Conservation (phyloP, 106 monocot genomes). For the Allium cepa region DNA sequence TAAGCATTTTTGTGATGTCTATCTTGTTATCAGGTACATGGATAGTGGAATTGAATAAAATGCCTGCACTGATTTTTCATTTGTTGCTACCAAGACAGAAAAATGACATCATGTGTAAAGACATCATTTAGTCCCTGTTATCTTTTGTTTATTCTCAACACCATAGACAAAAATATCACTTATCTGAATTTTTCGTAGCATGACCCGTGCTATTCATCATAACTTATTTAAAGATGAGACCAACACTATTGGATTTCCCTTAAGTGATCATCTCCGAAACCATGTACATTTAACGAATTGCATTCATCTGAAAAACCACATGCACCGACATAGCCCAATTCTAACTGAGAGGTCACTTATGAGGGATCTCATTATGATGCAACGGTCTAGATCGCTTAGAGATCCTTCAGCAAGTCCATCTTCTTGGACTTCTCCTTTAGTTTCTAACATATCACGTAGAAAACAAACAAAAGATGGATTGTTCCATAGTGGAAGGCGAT, state of each 20-base stretch:
- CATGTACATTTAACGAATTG: conserved; percentile 94
- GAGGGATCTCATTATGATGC: conserved; percentile 69
- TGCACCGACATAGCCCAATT: conserved; percentile 49
- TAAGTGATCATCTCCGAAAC: conserved; percentile 48
- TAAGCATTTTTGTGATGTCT: background rate
- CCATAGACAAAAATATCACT: background rate
- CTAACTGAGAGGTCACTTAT: conserved; percentile 54
- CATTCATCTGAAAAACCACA: conserved; percentile 81
- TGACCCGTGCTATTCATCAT: conserved; percentile 7
- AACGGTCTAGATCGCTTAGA: conserved; percentile 75
- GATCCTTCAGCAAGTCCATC: conserved; percentile 84
- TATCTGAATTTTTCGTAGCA: background rate
- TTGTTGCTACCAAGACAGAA: background rate
- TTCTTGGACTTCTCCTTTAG: conserved; percentile 56
- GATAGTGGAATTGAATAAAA: background rate
- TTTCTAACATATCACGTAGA: conserved; percentile 6
- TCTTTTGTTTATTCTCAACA: background rate
- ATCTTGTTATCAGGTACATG: background rate
- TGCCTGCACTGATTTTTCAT: background rate
- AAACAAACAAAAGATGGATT: conserved; percentile 18
- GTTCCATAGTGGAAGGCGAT: conserved; percentile 34
- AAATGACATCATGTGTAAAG: background rate
- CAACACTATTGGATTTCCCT: conserved; percentile 7
- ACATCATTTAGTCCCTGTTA: background rate
- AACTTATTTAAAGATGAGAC: conserved; percentile 10